phyloP scores from a whole-genome alignment of 768 basidiomycete genomes.

The Amanita subjunquillea region DNA sequence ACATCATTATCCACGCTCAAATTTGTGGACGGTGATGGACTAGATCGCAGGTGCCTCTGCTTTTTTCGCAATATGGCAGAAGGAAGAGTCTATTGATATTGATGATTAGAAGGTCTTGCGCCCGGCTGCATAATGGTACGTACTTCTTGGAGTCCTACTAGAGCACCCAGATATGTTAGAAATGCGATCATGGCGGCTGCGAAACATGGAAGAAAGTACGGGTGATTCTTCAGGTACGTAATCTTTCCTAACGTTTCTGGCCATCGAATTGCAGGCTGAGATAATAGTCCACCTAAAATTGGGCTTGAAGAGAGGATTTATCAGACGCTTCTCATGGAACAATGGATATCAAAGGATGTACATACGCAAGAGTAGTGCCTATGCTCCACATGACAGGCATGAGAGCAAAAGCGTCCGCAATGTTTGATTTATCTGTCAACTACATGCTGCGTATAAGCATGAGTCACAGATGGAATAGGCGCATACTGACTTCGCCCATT shows the following conservation, averaged over 20 bases:
- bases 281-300: constrained; percentile 20
- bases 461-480: not conserved
- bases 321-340: not conserved
- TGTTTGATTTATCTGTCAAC: constrained; percentile 30
- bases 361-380: constrained; percentile 22
- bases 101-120: not conserved
- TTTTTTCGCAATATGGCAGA: not conserved
- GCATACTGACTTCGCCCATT: not conserved
- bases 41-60: not conserved
- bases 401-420: constrained; percentile 25
- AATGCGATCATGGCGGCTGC: constrained; percentile 15
- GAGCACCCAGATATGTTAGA: constrained; percentile 12
- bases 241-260: constrained; percentile 15
- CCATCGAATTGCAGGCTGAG: constrained; percentile 18
- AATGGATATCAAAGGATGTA: not conserved
- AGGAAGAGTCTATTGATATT: not conserved
- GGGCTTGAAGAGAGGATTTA: constrained; percentile 9
- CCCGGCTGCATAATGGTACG: not conserved
- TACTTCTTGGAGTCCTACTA: constrained; percentile 19
- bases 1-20: not conserved
- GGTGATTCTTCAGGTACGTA: constrained; percentile 18
- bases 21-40: not conserved
- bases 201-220: constrained; percentile 27
- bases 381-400: constrained; percentile 25
- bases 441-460: constrained; percentile 20